Base-by-base conservation (phyloP, 2,329 filamentous ascomycete species). In the Calycina herbarum region DNA sequence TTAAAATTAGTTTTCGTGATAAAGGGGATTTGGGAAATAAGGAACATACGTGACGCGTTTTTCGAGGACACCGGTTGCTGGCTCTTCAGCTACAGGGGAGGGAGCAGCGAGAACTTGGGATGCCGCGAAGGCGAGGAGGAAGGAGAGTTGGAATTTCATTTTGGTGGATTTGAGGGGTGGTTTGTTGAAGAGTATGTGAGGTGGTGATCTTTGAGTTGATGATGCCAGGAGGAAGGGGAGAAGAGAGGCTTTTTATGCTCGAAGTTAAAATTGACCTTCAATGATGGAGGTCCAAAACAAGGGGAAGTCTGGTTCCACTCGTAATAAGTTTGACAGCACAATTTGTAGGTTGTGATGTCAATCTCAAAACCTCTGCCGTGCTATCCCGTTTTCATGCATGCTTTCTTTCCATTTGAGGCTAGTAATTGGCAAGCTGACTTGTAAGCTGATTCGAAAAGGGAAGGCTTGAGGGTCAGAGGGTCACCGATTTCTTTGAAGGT, bases 11-110 rank as follows among this genome's bases (percentile, higher is more conserved):
- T 62, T 40, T 38, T 48, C 7, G 27, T 7, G 11, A 6, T 15
- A 33, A 31, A 17, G 7, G 20, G 31, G 11, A 57, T 11, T 38
- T 11, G 27, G n/a, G 5, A 24, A 24, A 1, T 27, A 31, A 20
- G 5, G 29, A 17, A 62, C 20, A 57, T 62, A 57, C 61, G 40
- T 51, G 3, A 57, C 31, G 31, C 61, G 61, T 20, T 62, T 61
- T 33, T 58, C 15, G 45, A 51, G 45, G n/a, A 24, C 20, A 11
- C 45, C 45, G 2, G 45, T 51, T 51, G 45, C 20, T 20, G 20
- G 45, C 11, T 51, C 45, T 10, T 51, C 10, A 10, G n/a, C 3
- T 11, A 51, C 20, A n/a, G 45, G 45, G 7, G 45, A 51, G 45
- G 45, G 45, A 10, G 45, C 20, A 27, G 45, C 45, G 7, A 51